Percentiles rank a stretch among this genome's conserved stretches.
Evolutionary conservation across 352 stramenopile genomes (phyloP).

Genomic region (Phytophthora palmivora): DNA sequence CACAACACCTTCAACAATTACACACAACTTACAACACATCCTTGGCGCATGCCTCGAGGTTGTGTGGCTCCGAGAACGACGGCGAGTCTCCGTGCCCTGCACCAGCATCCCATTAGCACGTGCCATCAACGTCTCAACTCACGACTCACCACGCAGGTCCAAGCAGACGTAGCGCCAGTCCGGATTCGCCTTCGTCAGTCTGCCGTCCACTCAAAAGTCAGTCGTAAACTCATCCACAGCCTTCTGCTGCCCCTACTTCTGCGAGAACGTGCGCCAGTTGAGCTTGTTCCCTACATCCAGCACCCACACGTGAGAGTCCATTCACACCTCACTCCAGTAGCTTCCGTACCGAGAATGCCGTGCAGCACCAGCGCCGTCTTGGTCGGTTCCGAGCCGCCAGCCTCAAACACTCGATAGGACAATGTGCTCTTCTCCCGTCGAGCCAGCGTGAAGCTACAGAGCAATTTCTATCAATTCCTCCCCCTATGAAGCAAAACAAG

Average conservation of each 20-base stretch:
- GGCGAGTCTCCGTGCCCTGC: constrained; percentile 78
- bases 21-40: constrained; percentile 64
- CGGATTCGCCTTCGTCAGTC: constrained; percentile 64
- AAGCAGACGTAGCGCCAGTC: constrained; percentile 75
- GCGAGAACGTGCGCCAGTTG: constrained; percentile 86
- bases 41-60: constrained; percentile 67
- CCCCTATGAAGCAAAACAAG: neutral
- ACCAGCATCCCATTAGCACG: neutral
- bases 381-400: constrained; percentile 40
- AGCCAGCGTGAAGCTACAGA: constrained; percentile 19
- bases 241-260: constrained; percentile 45
- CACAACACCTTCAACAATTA: neutral
- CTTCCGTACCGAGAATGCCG: constrained; percentile 73
- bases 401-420: constrained; percentile 71
- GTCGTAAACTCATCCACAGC: constrained; percentile 2
- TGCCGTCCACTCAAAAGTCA: constrained; percentile 24
- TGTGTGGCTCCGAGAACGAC: constrained; percentile 69
- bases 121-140: neutral
- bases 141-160: constrained; percentile 65
- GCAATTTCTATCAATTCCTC: neutral
- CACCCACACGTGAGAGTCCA: constrained; percentile 4
- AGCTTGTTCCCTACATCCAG: constrained; percentile 73
- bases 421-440: constrained; percentile 57
- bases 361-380: constrained; percentile 86
- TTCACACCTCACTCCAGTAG: neutral